A percentile compares a stretch with the other conserved stretches of the same genome.
These are phyloP conservation scores for Crucihimalaya himalaica DNA, from an alignment of 345 rosid species.

Conservation along the genomic window DNA sequence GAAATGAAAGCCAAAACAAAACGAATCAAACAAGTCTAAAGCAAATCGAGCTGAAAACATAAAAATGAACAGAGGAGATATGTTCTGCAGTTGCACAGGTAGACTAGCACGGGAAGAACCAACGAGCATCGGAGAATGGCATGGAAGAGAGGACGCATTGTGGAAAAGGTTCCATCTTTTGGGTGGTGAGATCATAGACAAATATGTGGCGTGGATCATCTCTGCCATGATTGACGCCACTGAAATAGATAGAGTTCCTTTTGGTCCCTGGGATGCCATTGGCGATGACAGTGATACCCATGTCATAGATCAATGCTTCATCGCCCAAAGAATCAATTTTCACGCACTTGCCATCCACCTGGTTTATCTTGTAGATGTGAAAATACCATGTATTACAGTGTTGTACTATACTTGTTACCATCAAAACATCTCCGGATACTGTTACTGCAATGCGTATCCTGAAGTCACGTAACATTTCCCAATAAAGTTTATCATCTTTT, in stretches of 20 bases:
- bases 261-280: constrained; percentile 19
- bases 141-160: neutral
- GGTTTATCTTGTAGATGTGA: neutral
- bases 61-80: neutral
- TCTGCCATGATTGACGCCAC: neutral
- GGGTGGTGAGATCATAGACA: constrained; percentile 31
- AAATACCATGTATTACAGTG: neutral
- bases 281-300: constrained; percentile 14
- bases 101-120: constrained; percentile 29
- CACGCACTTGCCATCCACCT: neutral
- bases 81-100: neutral
- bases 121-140: constrained; percentile 9
- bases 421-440: neutral
- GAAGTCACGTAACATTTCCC: neutral
- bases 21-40: neutral
- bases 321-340: constrained; percentile 13
- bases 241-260: constrained; percentile 21
- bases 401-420: neutral
- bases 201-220: neutral
- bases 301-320: constrained; percentile 17
- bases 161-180: too few species aligned
- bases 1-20: neutral
- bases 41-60: neutral
- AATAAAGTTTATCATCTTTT: neutral
- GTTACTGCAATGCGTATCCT: neutral